Conservation (phyloP, 2,329 filamentous ascomycete species). For the Microdochium paspali region DNA sequence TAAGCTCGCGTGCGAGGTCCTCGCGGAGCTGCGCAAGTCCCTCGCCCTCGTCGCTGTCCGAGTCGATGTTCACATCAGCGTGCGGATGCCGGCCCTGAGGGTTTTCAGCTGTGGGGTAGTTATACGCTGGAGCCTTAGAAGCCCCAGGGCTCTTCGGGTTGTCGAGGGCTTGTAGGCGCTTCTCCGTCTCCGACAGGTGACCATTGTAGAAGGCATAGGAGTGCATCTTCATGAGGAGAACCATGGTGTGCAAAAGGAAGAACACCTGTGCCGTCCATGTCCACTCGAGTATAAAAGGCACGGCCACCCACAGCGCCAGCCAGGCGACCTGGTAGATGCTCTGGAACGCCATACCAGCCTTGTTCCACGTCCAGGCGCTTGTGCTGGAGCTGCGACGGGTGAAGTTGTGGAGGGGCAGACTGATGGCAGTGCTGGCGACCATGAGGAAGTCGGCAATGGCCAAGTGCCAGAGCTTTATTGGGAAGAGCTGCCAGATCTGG, state of each 20-base stretch:
- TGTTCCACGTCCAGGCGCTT: conserved; percentile 60
- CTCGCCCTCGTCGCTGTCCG: conserved; percentile 31
- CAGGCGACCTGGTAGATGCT: conserved; percentile 72
- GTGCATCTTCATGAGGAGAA: conserved; percentile 98
- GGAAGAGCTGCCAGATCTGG: conserved; percentile 81
- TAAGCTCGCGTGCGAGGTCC: conserved; percentile 82
- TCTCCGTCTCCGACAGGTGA: conserved; percentile 80
- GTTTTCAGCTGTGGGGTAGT: conserved; percentile 59
- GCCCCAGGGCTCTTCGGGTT: conserved; percentile 51
- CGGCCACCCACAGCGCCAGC: conserved; percentile 73
- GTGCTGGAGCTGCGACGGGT: conserved; percentile 39
- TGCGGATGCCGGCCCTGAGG: conserved; percentile 27
- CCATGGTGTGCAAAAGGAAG: conserved; percentile 81
- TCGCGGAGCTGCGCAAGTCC: conserved; percentile 64
- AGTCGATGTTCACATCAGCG: conserved; percentile 13
- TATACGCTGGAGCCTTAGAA: conserved; percentile 61
- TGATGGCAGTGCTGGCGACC: conserved; percentile 65
- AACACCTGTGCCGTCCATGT: conserved; percentile 97
- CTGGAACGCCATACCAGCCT: conserved; percentile 72
- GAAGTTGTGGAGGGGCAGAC: conserved; percentile 63
- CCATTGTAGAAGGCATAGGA: conserved; percentile 98
- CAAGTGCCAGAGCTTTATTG: conserved; percentile 80
- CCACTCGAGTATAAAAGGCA: conserved; percentile 82
- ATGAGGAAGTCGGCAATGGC: conserved; percentile 77
- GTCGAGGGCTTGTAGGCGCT: conserved; percentile 72